Evolutionary conservation across 2,329 filamentous ascomycete genomes (phyloP).

Genomic region (Beauveria sp.): DNA sequence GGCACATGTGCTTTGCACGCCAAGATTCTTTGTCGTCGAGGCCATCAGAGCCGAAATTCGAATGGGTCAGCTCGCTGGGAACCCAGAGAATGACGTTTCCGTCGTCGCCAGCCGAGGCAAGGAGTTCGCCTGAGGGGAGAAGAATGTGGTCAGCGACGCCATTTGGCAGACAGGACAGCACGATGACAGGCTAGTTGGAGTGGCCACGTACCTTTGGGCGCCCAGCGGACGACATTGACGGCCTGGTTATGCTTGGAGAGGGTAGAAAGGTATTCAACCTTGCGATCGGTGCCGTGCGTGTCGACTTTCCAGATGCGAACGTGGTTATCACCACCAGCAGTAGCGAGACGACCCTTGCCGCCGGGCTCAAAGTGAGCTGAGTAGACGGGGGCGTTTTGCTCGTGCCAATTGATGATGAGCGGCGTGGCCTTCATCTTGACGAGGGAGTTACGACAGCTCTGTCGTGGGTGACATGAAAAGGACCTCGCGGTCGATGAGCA

Average conservation of each 20-base stretch:
- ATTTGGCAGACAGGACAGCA: neutral
- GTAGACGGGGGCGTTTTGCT: conserved; percentile 94
- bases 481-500: neutral
- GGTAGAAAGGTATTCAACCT: conserved; percentile 85
- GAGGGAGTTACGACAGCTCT: conserved; percentile 12
- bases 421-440: conserved; percentile 86
- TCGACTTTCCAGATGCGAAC: conserved; percentile 94
- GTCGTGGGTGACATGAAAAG: conserved; percentile 5
- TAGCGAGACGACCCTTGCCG: conserved; percentile 85
- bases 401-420: conserved; percentile 97
- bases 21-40: conserved; percentile 94
- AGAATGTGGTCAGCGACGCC: conserved; percentile 14
- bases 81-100: conserved; percentile 97
- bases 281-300: conserved; percentile 73
- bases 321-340: conserved; percentile 92
- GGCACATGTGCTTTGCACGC: conserved; percentile 96
- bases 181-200: neutral
- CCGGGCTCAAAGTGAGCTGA: conserved; percentile 93
- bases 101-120: conserved; percentile 93
- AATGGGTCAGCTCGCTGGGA: conserved; percentile 66
- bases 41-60: conserved; percentile 71
- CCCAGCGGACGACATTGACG: conserved; percentile 96
- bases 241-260: conserved; percentile 91
- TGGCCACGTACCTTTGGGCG: conserved; percentile 66
- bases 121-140: conserved; percentile 62